Percentiles rank a stretch among this genome's conserved stretches.
These are phyloP conservation scores for Nemania sp. DNA, from an alignment of 2,329 filamentous ascomycete genomes.

Conservation along the genomic window DNA sequence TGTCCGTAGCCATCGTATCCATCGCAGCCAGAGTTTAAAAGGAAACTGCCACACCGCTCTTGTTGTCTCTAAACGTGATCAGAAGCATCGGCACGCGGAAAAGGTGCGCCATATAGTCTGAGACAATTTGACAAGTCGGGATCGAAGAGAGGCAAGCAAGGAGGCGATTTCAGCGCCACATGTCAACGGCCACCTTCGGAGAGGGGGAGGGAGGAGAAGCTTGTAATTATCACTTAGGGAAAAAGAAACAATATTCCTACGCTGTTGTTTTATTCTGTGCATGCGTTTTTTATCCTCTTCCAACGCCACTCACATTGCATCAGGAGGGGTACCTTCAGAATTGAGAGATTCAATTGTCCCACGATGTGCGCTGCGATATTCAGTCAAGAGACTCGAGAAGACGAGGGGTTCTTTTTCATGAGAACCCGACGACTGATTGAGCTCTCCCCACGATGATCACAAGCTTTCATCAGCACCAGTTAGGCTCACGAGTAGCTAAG, in stretches of 20 bases:
- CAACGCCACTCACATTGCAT: background rate
- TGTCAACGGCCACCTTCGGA: background rate
- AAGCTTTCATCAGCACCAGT: too few relatives aligned
- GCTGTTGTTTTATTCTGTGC: background rate
- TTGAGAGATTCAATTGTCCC: too few relatives aligned
- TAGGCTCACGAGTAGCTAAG: too few relatives aligned
- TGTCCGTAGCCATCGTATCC: too few relatives aligned
- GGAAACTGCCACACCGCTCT: too few relatives aligned
- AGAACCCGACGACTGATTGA: too few relatives aligned
- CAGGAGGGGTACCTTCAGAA: background rate
- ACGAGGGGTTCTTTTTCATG: too few relatives aligned
- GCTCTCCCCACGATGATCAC: too few relatives aligned
- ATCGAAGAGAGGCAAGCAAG: background rate
- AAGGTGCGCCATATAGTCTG: background rate
- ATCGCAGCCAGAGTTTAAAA: too few relatives aligned
- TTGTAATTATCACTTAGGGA: background rate
- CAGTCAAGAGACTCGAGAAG: background rate
- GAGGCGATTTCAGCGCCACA: background rate
- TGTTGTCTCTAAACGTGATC: too few relatives aligned
- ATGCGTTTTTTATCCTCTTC: too few relatives aligned
- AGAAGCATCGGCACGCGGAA: background rate
- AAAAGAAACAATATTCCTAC: background rate
- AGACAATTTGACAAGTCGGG: background rate
- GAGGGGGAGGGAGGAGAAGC: too few relatives aligned
- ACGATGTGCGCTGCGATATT: background rate